These are phyloP conservation scores for Ophiostoma fasciatum DNA, from an alignment of 2,329 filamentous ascomycete genomes.

Conservation along the genomic window DNA sequence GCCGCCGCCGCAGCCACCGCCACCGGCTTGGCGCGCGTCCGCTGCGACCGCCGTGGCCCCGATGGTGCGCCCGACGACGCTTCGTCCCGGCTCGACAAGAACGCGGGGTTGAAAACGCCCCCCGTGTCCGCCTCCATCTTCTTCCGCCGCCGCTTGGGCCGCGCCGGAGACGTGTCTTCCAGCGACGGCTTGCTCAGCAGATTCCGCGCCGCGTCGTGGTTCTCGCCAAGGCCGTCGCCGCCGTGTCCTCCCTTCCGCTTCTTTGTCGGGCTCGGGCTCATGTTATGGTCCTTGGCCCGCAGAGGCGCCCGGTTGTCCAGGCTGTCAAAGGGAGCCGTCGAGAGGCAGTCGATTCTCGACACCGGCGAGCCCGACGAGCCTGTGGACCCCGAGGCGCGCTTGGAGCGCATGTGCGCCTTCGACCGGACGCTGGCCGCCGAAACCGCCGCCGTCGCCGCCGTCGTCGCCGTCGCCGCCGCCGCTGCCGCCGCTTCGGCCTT, in stretches of 20 bases:
- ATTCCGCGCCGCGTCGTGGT: not conserved
- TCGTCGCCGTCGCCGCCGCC: not conserved
- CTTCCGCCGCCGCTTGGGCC: slow-evolving; percentile 18
- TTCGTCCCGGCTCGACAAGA: slow-evolving; percentile 5
- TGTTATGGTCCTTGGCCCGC: slow-evolving; percentile 21
- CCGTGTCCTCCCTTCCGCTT: slow-evolving; percentile 21
- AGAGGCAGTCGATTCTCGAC: slow-evolving; percentile 10
- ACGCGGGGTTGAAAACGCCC: slow-evolving; percentile 15
- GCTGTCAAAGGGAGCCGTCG: not conserved
- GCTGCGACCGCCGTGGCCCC: slow-evolving; percentile 6
- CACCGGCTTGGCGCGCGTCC: slow-evolving; percentile 13
- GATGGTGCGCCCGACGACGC: not conserved
- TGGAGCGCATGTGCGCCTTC: slow-evolving; percentile 6
- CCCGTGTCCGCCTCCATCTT: slow-evolving; percentile 16
- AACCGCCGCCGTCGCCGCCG: not conserved
- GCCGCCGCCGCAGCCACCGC: slow-evolving; percentile 13
- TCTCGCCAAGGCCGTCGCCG: not conserved
- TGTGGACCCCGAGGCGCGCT: slow-evolving; percentile 16
- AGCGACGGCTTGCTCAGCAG: slow-evolving; percentile 15
- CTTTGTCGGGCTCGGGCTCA: slow-evolving; percentile 23
- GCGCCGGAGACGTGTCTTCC: slow-evolving; percentile 15
- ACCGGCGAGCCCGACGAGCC: slow-evolving; percentile 18
- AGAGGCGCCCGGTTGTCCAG: slow-evolving; percentile 17
- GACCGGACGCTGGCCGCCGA: not conserved
- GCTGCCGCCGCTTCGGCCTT: slow-evolving; percentile 16